Base-by-base conservation (phyloP, 2,329 filamentous ascomycete species). In the Rhinocladiella mackenziei region DNA sequence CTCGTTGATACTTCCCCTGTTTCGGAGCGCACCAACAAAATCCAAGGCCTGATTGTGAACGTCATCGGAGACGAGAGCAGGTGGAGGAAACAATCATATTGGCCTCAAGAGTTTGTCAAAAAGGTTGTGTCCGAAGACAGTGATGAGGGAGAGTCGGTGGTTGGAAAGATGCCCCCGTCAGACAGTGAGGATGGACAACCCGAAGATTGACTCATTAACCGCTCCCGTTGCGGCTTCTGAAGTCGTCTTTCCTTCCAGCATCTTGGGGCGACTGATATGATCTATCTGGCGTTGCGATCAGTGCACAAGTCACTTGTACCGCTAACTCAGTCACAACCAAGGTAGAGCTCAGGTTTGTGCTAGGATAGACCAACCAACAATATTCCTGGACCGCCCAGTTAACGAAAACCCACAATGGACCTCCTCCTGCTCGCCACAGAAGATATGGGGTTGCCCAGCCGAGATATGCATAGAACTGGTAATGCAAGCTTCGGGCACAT, bases 331-430 rank as follows among this genome's bases (percentile, higher is more conserved):
- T 74, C 10, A 98, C 85, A 6, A 89, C 89, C 4, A 75, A 69
- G 51, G 67, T 64, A 4, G 83, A 86, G 62, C 82, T 86, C 25
- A 62, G 53, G 42, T 73, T 65, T 23, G 82, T 84, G 62, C 88
- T 94, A n/a, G 89, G 89, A 62, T 85, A 96, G 7, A 89, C 80
- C 57, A 96, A 94, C 89, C 89, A 96, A 9, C 86, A 87, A 82
- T 84, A 89, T 65, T 96, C 89, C 65, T 96, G 89, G 47, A 78
- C 73, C 2, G 73, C 76, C 84, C 86, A 95, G 7, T 89, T 65
- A 3, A 67, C 68, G 58, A 83, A 83, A 55, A 88, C 77, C 22
- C 84, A 58, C 8, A 83, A 60, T 0, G 84, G 83, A 57, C 84
- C 81, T 48, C 81, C 69, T 1, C 83, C 81, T 43, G 82, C 79